Evolutionary conservation across 2,329 filamentous ascomycete genomes (phyloP).

Genomic region (Fusarium succisae): DNA sequence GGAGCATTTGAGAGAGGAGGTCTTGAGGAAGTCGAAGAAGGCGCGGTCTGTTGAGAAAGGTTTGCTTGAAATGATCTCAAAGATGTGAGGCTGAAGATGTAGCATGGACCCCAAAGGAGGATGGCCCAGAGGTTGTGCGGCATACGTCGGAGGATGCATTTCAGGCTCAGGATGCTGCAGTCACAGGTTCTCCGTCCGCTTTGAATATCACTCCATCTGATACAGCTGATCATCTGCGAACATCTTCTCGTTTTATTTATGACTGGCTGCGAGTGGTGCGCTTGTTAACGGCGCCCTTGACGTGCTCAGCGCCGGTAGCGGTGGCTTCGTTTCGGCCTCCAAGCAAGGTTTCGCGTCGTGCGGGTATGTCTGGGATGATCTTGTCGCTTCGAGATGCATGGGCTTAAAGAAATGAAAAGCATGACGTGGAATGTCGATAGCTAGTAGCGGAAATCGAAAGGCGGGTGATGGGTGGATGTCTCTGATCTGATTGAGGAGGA

Average conservation of each 20-base stretch:
- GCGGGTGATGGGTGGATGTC: no score
- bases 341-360: background rate
- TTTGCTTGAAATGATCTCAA: background rate
- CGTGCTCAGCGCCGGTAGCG: constrained; percentile 72
- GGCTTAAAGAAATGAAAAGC: no score
- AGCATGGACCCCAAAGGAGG: fast-evolving
- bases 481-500: no score
- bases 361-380: no score
- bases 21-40: background rate
- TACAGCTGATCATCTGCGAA: background rate
- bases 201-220: constrained; percentile 7
- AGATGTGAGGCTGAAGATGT: background rate
- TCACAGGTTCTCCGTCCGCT: background rate
- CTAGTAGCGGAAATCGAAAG: no score
- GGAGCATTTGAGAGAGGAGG: background rate
- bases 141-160: fast-evolving
- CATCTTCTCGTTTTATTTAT: constrained; percentile 44
- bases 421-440: no score
- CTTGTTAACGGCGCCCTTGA: constrained; percentile 64
- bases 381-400: background rate
- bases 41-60: fast-evolving
- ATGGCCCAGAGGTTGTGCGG: fast-evolving
- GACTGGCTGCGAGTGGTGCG: constrained; percentile 65
- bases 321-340: constrained; percentile 55
- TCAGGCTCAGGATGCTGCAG: fast-evolving